phyloP scores from a whole-genome alignment of 805 yeast genomes.

The Lipomyces yamanashiensis region DNA sequence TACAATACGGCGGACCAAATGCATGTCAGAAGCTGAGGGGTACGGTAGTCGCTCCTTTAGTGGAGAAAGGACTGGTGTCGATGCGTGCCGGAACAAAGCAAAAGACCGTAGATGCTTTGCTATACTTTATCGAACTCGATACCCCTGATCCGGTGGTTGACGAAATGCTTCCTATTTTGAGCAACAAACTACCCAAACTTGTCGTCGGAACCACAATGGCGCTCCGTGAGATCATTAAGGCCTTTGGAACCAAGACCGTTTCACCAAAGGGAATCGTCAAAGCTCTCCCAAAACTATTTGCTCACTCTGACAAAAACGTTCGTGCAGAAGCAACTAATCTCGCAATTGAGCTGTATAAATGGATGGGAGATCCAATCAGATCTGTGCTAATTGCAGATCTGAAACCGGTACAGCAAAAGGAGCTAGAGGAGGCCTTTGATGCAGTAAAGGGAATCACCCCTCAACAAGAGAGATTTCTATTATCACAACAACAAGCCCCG shows the following conservation, averaged over 20 bases:
- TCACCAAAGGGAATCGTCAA: constrained; percentile 63
- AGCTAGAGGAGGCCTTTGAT: constrained; percentile 70
- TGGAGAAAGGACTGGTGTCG: constrained; percentile 83
- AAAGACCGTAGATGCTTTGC: constrained; percentile 64
- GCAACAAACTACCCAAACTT: constrained; percentile 74
- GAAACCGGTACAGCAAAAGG: constrained; percentile 92
- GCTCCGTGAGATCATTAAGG: constrained; percentile 57
- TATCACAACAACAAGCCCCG: constrained; percentile 55
- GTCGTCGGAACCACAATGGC: constrained; percentile 70
- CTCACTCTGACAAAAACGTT: constrained; percentile 85
- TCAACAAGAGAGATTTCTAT: constrained; percentile 60
- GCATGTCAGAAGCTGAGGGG: constrained; percentile 49
- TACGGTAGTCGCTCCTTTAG: constrained; percentile 51
- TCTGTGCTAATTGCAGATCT: constrained; percentile 66
- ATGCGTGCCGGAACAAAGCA: constrained; percentile 74
- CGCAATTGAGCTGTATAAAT: constrained; percentile 69
- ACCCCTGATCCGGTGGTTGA: constrained; percentile 70
- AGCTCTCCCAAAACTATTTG: constrained; percentile 68
- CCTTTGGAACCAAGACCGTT: constrained; percentile 67
- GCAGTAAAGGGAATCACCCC: constrained; percentile 47
- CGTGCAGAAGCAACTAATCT: constrained; percentile 75
- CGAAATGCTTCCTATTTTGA: constrained; percentile 62
- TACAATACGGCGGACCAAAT: constrained; percentile 60
- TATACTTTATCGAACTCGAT: constrained; percentile 67
- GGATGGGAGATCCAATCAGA: constrained; percentile 71